Percentiles rank a stretch among this genome's conserved stretches.
Conservation (phyloP, 1,139 yeast genomes). For the Candida tetrigidarum region DNA sequence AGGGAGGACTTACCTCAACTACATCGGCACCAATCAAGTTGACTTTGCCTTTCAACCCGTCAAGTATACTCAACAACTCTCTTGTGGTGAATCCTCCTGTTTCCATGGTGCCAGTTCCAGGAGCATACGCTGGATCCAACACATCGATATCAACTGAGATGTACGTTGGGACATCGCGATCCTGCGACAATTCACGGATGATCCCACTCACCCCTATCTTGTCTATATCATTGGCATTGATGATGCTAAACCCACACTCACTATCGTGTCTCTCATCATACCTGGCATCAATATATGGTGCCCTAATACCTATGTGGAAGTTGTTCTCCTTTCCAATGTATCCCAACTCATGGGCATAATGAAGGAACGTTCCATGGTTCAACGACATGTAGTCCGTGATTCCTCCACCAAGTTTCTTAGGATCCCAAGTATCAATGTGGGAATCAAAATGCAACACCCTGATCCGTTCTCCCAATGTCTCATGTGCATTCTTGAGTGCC, state of each 20-base stretch:
- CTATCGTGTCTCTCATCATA: constrained; percentile 49
- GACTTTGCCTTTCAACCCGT: constrained; percentile 47
- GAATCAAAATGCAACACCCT: constrained; percentile 80
- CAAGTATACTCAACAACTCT: constrained; percentile 67
- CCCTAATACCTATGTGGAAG: constrained; percentile 74
- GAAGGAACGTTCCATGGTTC: constrained; percentile 81
- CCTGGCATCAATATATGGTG: constrained; percentile 52
- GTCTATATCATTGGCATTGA: constrained; percentile 65
- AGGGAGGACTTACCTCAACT: constrained; percentile 79
- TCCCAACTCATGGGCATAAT: constrained; percentile 76
- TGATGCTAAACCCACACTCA: constrained; percentile 58
- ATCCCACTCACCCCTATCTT: constrained; percentile 70
- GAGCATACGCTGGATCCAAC: constrained; percentile 80
- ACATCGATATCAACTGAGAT: constrained; percentile 79
- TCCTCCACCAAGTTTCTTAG: constrained; percentile 64
- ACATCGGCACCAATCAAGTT: constrained; percentile 78
- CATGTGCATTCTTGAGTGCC: constrained; percentile 57
- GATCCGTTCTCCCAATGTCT: constrained; percentile 60
- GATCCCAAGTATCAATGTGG: constrained; percentile 80
- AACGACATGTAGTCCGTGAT: constrained; percentile 53
- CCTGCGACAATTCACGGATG: constrained; percentile 41
- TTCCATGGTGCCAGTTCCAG: constrained; percentile 86
- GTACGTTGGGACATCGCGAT: constrained; percentile 65
- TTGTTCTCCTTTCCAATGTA: constrained; percentile 58
- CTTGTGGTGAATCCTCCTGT: constrained; percentile 82